Conservation (phyloP, 2,329 filamentous ascomycete genomes). For the Fusarium sp. region DNA sequence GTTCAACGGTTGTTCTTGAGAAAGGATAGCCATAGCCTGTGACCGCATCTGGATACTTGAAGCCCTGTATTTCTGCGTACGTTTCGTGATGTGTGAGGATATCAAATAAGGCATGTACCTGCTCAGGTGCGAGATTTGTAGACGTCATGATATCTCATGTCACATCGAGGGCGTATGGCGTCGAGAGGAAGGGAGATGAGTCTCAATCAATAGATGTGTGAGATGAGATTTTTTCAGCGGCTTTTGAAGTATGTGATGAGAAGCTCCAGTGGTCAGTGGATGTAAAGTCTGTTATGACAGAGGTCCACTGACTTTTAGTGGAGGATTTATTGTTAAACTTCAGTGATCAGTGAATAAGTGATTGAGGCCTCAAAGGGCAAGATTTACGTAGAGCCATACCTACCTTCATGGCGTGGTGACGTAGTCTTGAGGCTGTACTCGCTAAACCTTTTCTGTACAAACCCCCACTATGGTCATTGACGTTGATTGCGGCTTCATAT, state of each 20-base stretch:
- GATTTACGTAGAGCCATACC: not conserved
- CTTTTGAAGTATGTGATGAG: not conserved
- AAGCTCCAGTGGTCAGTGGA: not conserved
- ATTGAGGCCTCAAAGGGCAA: not conserved
- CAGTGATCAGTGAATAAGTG: constrained; percentile 4
- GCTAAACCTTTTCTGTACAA: constrained; percentile 20
- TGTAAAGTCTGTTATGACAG: not conserved
- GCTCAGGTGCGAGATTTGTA: constrained; percentile 50
- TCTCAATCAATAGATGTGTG: not conserved
- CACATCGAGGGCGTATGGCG: constrained; percentile 20
- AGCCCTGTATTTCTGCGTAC: constrained; percentile 76
- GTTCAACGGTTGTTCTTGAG: constrained; percentile 42
- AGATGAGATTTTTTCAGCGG: not conserved
- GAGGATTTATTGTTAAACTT: not conserved
- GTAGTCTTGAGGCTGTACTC: constrained; percentile 25
- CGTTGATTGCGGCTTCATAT: not conserved
- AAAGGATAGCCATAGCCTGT: constrained; percentile 79
- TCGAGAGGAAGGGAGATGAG: not conserved
- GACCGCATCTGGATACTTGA: constrained; percentile 74
- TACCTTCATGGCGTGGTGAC: constrained; percentile 22
- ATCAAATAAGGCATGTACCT: constrained; percentile 67
- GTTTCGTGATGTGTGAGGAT: constrained; percentile 70
- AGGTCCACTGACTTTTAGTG: not conserved
- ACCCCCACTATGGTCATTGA: not conserved
- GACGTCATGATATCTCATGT: constrained; percentile 39